Percentiles rank a stretch among this genome's conserved stretches.
phyloP scores from a whole-genome alignment of 176 grass and related monocot species.

The Aegilops tauschii region DNA sequence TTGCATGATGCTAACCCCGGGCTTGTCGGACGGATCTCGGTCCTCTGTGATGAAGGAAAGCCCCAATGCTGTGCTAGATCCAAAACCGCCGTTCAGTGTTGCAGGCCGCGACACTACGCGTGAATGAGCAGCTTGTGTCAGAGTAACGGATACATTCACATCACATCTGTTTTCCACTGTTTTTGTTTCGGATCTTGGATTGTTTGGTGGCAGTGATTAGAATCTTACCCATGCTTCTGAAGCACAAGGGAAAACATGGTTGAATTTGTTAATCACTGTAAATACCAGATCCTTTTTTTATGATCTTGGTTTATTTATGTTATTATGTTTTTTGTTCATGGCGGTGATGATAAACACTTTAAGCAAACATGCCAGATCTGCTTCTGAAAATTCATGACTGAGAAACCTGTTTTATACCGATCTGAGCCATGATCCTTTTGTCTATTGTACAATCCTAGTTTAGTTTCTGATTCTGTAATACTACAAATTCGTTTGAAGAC shows the following conservation, averaged over 20 bases:
- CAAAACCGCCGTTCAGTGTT: slow-evolving; percentile 56
- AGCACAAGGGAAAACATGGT: too few relatives aligned
- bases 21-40: slow-evolving; percentile 26
- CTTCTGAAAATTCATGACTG: neutral
- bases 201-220: too few relatives aligned
- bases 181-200: too few relatives aligned
- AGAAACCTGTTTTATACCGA: slow-evolving; percentile 35
- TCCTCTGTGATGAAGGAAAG: slow-evolving; percentile 44
- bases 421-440: slow-evolving; percentile 22
- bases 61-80: slow-evolving; percentile 58
- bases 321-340: neutral
- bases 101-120: slow-evolving; percentile 23
- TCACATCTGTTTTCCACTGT: too few relatives aligned
- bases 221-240: too few relatives aligned
- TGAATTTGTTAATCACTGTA: too few relatives aligned
- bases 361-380: slow-evolving; percentile 70
- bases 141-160: slow-evolving; percentile 34
- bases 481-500: too few relatives aligned
- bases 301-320: too few relatives aligned
- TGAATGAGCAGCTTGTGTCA: slow-evolving; percentile 51
- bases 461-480: too few relatives aligned
- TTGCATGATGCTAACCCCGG: slow-evolving; percentile 52
- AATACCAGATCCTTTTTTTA: too few relatives aligned
- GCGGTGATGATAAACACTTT: slow-evolving; percentile 43
- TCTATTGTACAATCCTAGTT: neutral